A percentile compares a stretch with the other conserved stretches of the same genome.
These are phyloP conservation scores for Irpex sp. DNA, from an alignment of 1,284 basidiomycete species.

Conservation along the genomic window DNA sequence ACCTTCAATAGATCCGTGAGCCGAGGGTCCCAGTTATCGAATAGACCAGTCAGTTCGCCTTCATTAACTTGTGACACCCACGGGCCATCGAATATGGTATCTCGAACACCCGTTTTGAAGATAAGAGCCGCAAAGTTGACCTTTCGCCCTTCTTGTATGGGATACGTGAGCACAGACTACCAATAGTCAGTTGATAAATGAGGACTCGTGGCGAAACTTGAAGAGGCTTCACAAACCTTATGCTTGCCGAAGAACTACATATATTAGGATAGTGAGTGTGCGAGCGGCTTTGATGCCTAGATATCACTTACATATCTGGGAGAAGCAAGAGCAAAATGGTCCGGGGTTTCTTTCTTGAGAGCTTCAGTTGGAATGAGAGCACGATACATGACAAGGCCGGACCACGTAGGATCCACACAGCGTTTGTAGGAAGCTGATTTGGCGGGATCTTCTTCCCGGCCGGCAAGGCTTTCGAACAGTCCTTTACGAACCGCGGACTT, in stretches of 20 bases:
- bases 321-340: conserved; percentile 9
- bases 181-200: neutral
- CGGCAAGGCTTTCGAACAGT: conserved; percentile 23
- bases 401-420: conserved; percentile 14
- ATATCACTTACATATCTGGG: conserved; percentile 12
- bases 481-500: conserved; percentile 15
- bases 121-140: conserved; percentile 49
- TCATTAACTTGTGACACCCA: conserved; percentile 37
- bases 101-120: conserved; percentile 35
- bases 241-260: conserved; percentile 14
- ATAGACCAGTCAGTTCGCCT: conserved; percentile 34
- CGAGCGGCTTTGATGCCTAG: too few species aligned
- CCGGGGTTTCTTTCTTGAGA: conserved; percentile 3
- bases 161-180: conserved; percentile 47
- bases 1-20: conserved; percentile 32
- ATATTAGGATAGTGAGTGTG: neutral
- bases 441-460: neutral
- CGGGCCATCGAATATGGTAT: conserved; percentile 37
- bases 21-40: conserved; percentile 44
- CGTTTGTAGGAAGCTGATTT: neutral
- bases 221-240: conserved; percentile 6
- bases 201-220: neutral
- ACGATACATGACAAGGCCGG: conserved; percentile 16
- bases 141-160: conserved; percentile 39
- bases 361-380: conserved; percentile 8